Evolutionary conservation across 305 asterid genomes (phyloP), one percentile per base, ranked within the genome.

Genomic region (Andrographis paniculata): DNA sequence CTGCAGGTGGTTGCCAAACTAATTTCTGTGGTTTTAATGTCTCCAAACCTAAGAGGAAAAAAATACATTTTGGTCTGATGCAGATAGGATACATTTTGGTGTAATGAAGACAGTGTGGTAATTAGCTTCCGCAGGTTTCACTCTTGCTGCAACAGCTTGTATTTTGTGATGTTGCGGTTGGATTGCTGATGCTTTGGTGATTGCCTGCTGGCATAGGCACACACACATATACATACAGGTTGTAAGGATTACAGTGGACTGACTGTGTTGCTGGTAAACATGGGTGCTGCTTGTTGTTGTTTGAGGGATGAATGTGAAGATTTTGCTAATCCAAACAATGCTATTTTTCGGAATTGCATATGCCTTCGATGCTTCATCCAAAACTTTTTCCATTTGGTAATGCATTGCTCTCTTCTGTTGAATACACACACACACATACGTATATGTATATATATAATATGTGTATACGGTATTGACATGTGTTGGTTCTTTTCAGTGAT

Each of bases 251-350:
- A 37, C 36, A 36, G 60, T 52, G 40, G 58, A 50, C 53, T 45
- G 50, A 6, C 14, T 16, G 10, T 23, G 38, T 43, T 28, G 44
- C 56, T 45, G 56, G 57, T 44, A 30, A 65, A 68, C 59, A 89
- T 89, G 95, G 95, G 97, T 60, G 74, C 83, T 62, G 64, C 76
- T 45, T 88, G 95, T 68, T 88, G 94, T 77, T 85, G 94, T 68
- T 72, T 78, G 67, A 77, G 76, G 66, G 83, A 74, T 58, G 95
- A 82, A 3, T 85, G 64, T 20, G 94, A 77, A 64, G 93, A 89
- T 46, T 66, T 71, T 45, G 69, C 78, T 37, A 70, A 72, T 65
- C 85, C 85, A 10, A 79, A 80, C 73, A 72, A 80, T 77, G 60
- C 89, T 18, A 21, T 72, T 20, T 77, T 67, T 66, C 70, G 86